These are phyloP conservation scores for Fusarium aywerte DNA, from an alignment of 2,329 filamentous ascomycete species.

Conservation along the genomic window DNA sequence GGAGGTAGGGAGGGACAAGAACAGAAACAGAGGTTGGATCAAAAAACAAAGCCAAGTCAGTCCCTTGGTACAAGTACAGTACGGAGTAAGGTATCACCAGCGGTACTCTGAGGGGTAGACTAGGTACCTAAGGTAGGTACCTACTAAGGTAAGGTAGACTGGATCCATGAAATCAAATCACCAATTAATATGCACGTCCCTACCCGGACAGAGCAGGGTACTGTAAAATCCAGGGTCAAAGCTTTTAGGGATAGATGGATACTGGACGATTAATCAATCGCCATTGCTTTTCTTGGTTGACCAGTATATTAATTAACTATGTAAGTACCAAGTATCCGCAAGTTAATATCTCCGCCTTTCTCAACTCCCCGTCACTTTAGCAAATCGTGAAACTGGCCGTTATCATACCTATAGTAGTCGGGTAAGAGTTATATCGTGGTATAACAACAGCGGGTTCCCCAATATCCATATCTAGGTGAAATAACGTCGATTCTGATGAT, in stretches of 20 bases:
- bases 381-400: neutral
- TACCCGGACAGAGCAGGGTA: neutral
- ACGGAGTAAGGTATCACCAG: neutral
- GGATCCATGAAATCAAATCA: constrained; percentile 21
- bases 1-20: neutral
- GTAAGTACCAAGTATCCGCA: no score
- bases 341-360: neutral
- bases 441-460: neutral
- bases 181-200: constrained; percentile 23
- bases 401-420: neutral
- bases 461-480: neutral
- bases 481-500: neutral
- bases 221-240: constrained; percentile 10
- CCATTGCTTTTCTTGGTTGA: no score
- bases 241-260: neutral
- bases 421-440: neutral
- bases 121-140: neutral
- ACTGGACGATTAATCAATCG: neutral
- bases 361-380: neutral
- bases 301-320: neutral
- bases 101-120: neutral
- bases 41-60: constrained; percentile 10
- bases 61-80: neutral
- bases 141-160: constrained; percentile 4
- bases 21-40: neutral